Evolutionary conservation across 2,329 filamentous ascomycete genomes (phyloP).

Genomic region (Penicillium fuscoglaucum): DNA sequence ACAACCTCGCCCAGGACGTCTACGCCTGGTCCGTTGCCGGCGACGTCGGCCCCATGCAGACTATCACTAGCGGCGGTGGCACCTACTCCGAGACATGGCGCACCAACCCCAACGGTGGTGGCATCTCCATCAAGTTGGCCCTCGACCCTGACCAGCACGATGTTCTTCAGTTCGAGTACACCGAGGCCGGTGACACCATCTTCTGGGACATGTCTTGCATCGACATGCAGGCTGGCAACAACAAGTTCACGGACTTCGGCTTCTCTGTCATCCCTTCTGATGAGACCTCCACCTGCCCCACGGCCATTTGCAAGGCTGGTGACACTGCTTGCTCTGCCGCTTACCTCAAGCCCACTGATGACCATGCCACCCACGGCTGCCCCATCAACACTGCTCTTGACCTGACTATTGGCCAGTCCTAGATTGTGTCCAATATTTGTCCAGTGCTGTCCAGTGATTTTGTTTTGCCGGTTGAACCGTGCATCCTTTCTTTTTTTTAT

Average conservation of each 20-base stretch:
- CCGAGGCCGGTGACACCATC: conserved; percentile 32
- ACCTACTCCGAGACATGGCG: conserved; percentile 38
- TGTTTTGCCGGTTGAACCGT: conserved; percentile 27
- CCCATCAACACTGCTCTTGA: conserved; percentile 35
- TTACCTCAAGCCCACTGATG: conserved; percentile 43
- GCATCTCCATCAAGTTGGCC: conserved; percentile 46
- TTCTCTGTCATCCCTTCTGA: conserved; percentile 37
- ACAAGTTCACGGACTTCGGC: conserved; percentile 38
- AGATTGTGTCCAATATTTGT: background rate
- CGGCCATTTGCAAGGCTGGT: conserved; percentile 38
- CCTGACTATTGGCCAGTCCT: conserved; percentile 36
- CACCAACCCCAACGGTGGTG: conserved; percentile 41
- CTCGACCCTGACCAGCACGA: conserved; percentile 32
- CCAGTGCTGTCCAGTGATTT: background rate
- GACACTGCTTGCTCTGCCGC: conserved; percentile 39
- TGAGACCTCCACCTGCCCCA: conserved; percentile 31
- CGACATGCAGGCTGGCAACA: conserved; percentile 33
- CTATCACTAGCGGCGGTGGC: conserved; percentile 35
- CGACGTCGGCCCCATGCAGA: conserved; percentile 37
- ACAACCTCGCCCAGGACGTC: conserved; percentile 39
- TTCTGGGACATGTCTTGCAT: conserved; percentile 46
- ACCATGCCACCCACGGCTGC: conserved; percentile 46
- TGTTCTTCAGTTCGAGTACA: conserved; percentile 48
- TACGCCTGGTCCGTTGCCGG: conserved; percentile 46
- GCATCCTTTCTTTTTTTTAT: conserved; percentile 21